phyloP scores from a whole-genome alignment of 768 basidiomycete genomes.

The Podaxis sp. region DNA sequence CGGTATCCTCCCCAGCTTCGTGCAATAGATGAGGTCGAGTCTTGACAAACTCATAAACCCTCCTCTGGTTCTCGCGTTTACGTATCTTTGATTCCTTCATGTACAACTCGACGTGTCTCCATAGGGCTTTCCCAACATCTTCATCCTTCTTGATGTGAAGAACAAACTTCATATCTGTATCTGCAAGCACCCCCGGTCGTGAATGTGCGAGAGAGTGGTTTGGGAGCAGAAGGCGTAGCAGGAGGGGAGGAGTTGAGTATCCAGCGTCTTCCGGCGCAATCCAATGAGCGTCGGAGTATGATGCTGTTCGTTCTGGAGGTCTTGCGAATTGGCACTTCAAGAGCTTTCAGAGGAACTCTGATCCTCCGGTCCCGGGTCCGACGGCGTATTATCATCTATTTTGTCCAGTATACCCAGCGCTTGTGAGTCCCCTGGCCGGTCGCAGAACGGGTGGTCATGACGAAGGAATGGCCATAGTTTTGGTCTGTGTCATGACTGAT shows the following conservation, averaged over 20 bases:
- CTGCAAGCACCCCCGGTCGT: background rate
- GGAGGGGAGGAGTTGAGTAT: too few species aligned
- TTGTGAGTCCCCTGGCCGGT: background rate
- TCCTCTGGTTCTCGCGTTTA: background rate
- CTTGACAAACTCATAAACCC: slow-evolving; percentile 1
- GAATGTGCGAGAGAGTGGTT: background rate
- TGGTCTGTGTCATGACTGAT: background rate
- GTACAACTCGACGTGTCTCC: background rate
- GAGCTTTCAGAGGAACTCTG: background rate
- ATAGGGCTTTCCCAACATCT: background rate
- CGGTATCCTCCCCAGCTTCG: background rate
- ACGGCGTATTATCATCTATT: background rate
- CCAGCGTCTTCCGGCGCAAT: background rate
- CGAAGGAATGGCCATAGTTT: background rate
- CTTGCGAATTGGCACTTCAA: background rate
- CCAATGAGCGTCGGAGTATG: background rate
- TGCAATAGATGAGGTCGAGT: background rate
- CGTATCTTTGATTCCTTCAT: background rate
- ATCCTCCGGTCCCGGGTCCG: background rate
- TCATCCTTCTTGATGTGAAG: background rate
- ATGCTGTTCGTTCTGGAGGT: background rate
- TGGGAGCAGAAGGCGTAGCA: background rate
- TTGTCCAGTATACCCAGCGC: background rate
- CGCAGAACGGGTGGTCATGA: background rate
- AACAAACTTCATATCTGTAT: background rate